Evolutionary conservation across 805 yeast species (phyloP).

Genomic region (Saccharomycopsis sp.): DNA sequence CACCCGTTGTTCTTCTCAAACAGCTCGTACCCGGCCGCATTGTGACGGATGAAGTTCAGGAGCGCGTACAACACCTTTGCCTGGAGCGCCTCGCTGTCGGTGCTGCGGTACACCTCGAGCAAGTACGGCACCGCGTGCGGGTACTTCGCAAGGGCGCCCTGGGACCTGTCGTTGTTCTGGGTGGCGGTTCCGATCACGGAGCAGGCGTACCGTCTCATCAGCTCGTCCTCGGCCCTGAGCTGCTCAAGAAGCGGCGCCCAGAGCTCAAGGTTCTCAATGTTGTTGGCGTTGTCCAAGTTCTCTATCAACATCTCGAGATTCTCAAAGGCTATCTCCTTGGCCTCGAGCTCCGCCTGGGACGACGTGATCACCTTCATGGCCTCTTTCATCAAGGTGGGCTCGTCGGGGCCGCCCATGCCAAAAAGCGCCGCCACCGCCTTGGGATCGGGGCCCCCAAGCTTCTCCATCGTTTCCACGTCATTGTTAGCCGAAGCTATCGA

Average conservation of each 20-base stretch:
- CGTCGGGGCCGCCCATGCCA: slow-evolving; percentile 67
- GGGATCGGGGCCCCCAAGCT: slow-evolving; percentile 70
- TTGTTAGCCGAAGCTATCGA: slow-evolving; percentile 71
- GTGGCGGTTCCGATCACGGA: slow-evolving; percentile 84
- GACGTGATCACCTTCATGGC: slow-evolving; percentile 52
- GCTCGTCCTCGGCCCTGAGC: slow-evolving; percentile 35
- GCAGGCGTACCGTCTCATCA: slow-evolving; percentile 50
- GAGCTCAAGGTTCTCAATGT: slow-evolving; percentile 69
- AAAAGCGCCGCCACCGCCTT: slow-evolving; percentile 69
- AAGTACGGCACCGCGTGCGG: slow-evolving; percentile 39
- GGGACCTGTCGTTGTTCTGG: slow-evolving; percentile 79
- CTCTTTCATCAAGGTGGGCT: slow-evolving; percentile 78
- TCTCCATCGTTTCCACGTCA: slow-evolving; percentile 56
- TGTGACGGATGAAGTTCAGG: slow-evolving; percentile 65
- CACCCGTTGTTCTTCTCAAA: slow-evolving; percentile 61
- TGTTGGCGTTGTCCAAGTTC: slow-evolving; percentile 89
- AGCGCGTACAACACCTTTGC: slow-evolving; percentile 71
- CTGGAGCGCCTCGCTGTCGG: slow-evolving; percentile 27
- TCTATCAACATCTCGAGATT: slow-evolving; percentile 91
- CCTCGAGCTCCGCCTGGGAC: slow-evolving; percentile 51
- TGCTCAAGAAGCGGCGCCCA: slow-evolving; percentile 66
- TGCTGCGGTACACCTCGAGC: slow-evolving; percentile 31
- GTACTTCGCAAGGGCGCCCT: slow-evolving; percentile 51
- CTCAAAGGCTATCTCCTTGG: slow-evolving; percentile 70
- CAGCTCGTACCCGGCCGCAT: slow-evolving; percentile 40